Evolutionary conservation across 2,329 filamentous ascomycete species (phyloP).

Genomic region (Drechslera avenae): DNA sequence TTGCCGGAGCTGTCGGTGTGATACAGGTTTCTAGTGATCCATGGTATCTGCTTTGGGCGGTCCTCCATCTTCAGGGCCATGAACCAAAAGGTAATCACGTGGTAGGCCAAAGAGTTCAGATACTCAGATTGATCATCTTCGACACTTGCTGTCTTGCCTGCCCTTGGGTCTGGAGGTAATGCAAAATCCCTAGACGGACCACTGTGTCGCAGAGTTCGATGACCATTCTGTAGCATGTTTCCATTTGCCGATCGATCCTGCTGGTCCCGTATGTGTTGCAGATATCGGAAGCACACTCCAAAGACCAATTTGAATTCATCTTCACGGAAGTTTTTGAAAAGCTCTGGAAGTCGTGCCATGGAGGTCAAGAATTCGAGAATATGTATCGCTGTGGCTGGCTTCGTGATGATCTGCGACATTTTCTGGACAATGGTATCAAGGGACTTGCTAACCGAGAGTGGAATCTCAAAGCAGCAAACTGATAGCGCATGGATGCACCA

Average conservation of each 20-base stretch:
- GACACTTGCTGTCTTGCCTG: slow-evolving; percentile 48
- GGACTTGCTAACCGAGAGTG: slow-evolving; percentile 82
- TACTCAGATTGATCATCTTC: slow-evolving; percentile 87
- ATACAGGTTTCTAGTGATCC: slow-evolving; percentile 83
- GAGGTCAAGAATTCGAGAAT: slow-evolving; percentile 95
- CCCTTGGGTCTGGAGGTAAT: slow-evolving; percentile 32
- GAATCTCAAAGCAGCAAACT: slow-evolving; percentile 93
- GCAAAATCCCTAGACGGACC: slow-evolving; percentile 52
- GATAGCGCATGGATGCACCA: slow-evolving; percentile 93
- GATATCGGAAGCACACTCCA: slow-evolving; percentile 90
- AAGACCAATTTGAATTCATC: slow-evolving; percentile 95
- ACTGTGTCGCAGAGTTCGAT: slow-evolving; percentile 50
- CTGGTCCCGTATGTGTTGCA: slow-evolving; percentile 81
- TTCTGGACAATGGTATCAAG: slow-evolving; percentile 86
- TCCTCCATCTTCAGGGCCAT: slow-evolving; percentile 84
- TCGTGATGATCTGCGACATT: slow-evolving; percentile 95
- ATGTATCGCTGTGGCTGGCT: slow-evolving; percentile 87
- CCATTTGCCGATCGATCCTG: slow-evolving; percentile 47
- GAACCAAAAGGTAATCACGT: slow-evolving; percentile 98
- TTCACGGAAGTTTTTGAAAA: slow-evolving; percentile 87
- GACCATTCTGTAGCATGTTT: slow-evolving; percentile 38
- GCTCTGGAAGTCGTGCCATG: slow-evolving; percentile 79
- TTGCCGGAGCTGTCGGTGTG: slow-evolving; percentile 77
- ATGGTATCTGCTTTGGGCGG: slow-evolving; percentile 80
- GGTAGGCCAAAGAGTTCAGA: slow-evolving; percentile 89